Evolutionary conservation across 176 grass and related monocot species (phyloP), one percentile per base, ranked within the genome.

Genomic region (Cymbopogon citratus): DNA sequence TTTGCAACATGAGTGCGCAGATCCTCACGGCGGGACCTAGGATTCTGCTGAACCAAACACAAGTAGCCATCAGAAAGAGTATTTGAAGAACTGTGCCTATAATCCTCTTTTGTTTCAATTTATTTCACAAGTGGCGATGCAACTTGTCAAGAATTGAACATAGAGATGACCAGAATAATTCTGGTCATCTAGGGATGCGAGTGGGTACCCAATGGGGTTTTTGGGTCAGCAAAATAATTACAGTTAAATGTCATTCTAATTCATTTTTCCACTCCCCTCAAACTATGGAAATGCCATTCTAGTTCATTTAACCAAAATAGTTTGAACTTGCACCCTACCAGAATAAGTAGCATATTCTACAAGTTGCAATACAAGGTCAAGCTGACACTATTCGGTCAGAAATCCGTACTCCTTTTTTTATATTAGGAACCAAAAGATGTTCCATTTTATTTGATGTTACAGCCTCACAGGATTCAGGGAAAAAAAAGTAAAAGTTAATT

Each of bases 11-110:
- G 96, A 68, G 90, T 93, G n/a, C 92, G 92, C 62, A 95, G 75
- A 84, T 98, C 96, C 76, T 98, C 96, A 82, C 92, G 92, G 33
- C 96, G 92, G 7, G 82, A 91, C 79, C 82, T 95, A 81, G 90
- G 86, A 86, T 98, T 95, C 90, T 98, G 90, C 79, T 84, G 46
- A 84, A n/a, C 21, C 48, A 87, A 86, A 86, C 74, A 78, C 60
- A 86, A 23, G 18, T 54, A 56, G 44, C 65, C 63, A 60, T 71
- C 72, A 85, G 65, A 80, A 48, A 35, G 33, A 75, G 63, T 36
- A 43, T 40, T 74, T 34, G 51, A 35, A 82, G 40, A 79, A 66
- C 41, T 79, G 36, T 46, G 21, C 27, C 35, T 66, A 62, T 48
- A 80, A 73, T 68, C 36, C n/a, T 78, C 59, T 74, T 67, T 31